Conservation (phyloP, 106 monocot species). For the Iris macrosiphon region DNA sequence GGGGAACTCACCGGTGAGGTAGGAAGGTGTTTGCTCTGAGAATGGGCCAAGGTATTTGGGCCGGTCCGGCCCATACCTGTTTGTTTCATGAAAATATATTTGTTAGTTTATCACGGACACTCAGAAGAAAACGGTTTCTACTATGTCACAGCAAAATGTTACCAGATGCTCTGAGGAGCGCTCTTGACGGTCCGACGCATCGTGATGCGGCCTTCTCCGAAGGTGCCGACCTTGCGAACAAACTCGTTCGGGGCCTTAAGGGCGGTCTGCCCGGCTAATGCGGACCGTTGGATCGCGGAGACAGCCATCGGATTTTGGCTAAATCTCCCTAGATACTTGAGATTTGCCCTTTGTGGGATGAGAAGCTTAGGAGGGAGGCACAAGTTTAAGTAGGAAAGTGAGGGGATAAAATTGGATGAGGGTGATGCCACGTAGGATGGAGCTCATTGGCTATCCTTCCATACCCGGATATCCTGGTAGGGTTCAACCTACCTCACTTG, state of each 20-base stretch:
- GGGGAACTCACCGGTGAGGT: conserved; percentile 75
- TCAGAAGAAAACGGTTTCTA: background rate
- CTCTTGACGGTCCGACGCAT: conserved; percentile 90
- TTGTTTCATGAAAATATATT: background rate
- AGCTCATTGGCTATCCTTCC: conserved; percentile 21
- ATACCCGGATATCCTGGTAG: background rate
- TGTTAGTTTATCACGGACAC: background rate
- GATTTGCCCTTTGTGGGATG: no score
- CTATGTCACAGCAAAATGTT: background rate
- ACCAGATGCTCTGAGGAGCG: conserved; percentile 85
- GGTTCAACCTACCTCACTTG: background rate
- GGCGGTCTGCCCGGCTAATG: conserved; percentile 60
- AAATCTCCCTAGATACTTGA: no score
- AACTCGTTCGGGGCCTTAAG: conserved; percentile 46
- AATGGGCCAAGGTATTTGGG: conserved; percentile 75
- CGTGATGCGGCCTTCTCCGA: conserved; percentile 53
- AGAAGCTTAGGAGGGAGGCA: background rate
- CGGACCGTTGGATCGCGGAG: conserved; percentile 56
- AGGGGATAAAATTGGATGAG: conserved; percentile 22
- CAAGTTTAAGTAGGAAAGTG: background rate
- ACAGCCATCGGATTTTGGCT: conserved; percentile 36
- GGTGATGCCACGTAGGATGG: conserved; percentile 25
- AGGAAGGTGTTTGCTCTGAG: conserved; percentile 74
- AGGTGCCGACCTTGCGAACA: conserved; percentile 42
- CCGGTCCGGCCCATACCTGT: conserved; percentile 66